These are phyloP conservation scores for Trichoderma sp. DNA, from an alignment of 2,329 filamentous ascomycete species.

Conservation along the genomic window DNA sequence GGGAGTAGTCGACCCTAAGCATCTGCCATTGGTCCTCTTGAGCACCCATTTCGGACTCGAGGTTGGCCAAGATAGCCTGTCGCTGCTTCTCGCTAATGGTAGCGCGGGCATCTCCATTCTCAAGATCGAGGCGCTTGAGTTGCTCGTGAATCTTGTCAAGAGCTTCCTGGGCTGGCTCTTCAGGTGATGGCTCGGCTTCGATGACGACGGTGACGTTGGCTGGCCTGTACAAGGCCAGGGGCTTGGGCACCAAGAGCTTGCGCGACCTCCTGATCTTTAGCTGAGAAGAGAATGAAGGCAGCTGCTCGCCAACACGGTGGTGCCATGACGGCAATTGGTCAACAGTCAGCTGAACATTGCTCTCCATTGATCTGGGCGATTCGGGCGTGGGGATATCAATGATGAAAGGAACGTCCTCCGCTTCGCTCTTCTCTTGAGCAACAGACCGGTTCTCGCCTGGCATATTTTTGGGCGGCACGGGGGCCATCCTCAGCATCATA, in stretches of 20 bases:
- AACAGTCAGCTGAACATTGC: conserved; percentile 27
- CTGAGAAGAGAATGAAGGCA: conserved; percentile 60
- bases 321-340: conserved; percentile 47
- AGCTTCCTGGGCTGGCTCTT: conserved; percentile 55
- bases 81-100: conserved; percentile 45
- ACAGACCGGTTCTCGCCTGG: conserved; percentile 20
- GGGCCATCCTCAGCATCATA: conserved; percentile 2
- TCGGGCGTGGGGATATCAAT: conserved; percentile 40
- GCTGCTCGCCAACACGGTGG: conserved; percentile 59
- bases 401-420: conserved; percentile 45
- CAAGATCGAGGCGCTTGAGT: conserved; percentile 51
- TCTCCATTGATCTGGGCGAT: neutral
- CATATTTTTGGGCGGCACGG: neutral
- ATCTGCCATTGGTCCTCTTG: conserved; percentile 63
- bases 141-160: conserved; percentile 55
- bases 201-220: conserved; percentile 48
- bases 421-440: conserved; percentile 34
- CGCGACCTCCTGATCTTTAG: conserved; percentile 48
- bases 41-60: conserved; percentile 63
- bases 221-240: conserved; percentile 51
- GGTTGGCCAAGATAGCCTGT: conserved; percentile 55
- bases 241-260: conserved; percentile 58
- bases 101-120: conserved; percentile 36
- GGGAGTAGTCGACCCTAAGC: conserved; percentile 55
- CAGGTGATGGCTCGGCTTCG: conserved; percentile 52